Conservation (phyloP, 495 filamentous ascomycete species). For the Xylaria scruposa region DNA sequence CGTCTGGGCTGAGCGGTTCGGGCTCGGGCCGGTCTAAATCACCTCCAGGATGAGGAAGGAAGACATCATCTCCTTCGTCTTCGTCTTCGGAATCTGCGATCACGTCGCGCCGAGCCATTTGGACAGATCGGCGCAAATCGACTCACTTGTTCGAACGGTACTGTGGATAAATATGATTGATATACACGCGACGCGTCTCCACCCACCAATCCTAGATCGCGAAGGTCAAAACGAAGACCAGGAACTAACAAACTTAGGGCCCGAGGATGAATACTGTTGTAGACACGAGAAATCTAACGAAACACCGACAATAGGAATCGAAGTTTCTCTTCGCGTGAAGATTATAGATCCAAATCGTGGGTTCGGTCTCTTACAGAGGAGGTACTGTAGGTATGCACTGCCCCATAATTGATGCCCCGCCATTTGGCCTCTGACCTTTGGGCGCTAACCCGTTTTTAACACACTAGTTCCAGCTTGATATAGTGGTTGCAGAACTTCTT, state of each 20-base stretch:
- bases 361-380: not conserved
- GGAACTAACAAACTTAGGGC: not conserved
- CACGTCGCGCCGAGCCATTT: constrained; percentile 36
- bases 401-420: too few species aligned
- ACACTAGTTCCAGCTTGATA: too few species aligned
- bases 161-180: constrained; percentile 5
- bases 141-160: constrained; percentile 23
- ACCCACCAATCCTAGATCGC: not conserved
- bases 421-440: not conserved
- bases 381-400: too few species aligned
- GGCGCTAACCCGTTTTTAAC: not conserved
- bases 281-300: not conserved
- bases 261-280: not conserved
- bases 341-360: not conserved
- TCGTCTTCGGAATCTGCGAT: constrained; percentile 43
- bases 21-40: constrained; percentile 31
- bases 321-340: not conserved
- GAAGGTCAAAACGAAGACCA: not conserved
- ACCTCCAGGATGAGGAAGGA: constrained; percentile 24
- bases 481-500: too few species aligned
- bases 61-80: constrained; percentile 33
- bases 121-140: constrained; percentile 28
- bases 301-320: not conserved
- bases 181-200: constrained; percentile 26
- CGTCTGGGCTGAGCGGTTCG: constrained; percentile 37